phyloP scores from a whole-genome alignment of 331 rosid species.

The Spiraea crenata region DNA sequence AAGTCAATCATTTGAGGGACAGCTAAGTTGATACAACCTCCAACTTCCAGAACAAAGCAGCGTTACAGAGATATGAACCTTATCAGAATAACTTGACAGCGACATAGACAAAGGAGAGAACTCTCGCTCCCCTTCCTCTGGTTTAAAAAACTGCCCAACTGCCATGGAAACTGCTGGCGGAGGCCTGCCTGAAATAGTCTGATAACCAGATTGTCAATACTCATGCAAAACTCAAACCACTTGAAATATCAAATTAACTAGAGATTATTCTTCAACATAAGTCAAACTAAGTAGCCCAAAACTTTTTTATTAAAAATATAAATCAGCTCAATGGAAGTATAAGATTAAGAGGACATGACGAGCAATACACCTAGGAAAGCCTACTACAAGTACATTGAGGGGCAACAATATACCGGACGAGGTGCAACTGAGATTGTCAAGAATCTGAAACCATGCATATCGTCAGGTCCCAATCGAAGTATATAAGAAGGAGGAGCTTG shows the following conservation, averaged over 20 bases:
- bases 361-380: slow-evolving; percentile 4
- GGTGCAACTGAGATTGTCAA: slow-evolving; percentile 98
- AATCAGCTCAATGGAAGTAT: background rate
- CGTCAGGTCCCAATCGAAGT: slow-evolving; percentile 78
- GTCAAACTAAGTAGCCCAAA: background rate
- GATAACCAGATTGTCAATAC: slow-evolving; percentile 47
- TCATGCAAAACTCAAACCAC: slow-evolving; percentile 26
- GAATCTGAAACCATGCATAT: slow-evolving; percentile 89
- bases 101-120: slow-evolving; percentile 80
- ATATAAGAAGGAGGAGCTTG: slow-evolving; percentile 95
- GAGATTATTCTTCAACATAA: background rate
- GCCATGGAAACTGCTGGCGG: slow-evolving; percentile 99
- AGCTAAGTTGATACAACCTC: background rate
- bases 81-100: slow-evolving; percentile 55
- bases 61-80: slow-evolving; percentile 54
- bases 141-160: slow-evolving; percentile 95
- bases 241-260: slow-evolving; percentile 13
- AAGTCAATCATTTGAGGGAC: slow-evolving; percentile 24
- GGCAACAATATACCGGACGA: slow-evolving; percentile 79
- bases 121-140: slow-evolving; percentile 67
- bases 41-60: slow-evolving; percentile 7
- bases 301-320: background rate
- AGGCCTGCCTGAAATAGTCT: slow-evolving; percentile 99
- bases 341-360: background rate
- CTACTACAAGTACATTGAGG: background rate